Conservation (phyloP, 176 grass and related monocot genomes). For the Cenchrus purpureus region DNA sequence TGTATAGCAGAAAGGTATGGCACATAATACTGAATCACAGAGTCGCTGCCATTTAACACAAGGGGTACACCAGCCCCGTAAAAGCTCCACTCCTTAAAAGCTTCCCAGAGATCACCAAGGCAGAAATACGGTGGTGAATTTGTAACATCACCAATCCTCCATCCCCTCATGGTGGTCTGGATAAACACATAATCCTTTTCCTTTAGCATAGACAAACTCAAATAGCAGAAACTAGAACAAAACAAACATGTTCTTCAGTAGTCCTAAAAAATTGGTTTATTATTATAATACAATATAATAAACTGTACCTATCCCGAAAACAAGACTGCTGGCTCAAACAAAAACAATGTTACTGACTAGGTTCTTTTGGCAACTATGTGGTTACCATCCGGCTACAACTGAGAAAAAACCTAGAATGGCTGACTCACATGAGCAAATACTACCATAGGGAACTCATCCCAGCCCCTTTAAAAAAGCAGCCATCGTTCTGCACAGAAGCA, state of each 20-base stretch:
- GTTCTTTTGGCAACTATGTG: neutral
- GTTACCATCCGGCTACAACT: neutral
- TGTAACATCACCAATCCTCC: slow-evolving; percentile 52
- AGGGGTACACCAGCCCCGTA: slow-evolving; percentile 88
- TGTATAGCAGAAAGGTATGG: slow-evolving; percentile 93
- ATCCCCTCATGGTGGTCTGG: slow-evolving; percentile 60
- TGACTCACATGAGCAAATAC: slow-evolving; percentile 2
- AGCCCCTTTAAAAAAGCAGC: neutral
- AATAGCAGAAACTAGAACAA: neutral
- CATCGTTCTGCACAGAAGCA: neutral
- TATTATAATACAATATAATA: neutral
- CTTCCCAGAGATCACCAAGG: slow-evolving; percentile 87
- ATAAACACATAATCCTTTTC: slow-evolving; percentile 1
- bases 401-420: neutral
- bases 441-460: slow-evolving; percentile 2
- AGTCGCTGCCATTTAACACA: slow-evolving; percentile 70
- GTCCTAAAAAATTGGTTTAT: neutral
- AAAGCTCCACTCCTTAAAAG: slow-evolving; percentile 89
- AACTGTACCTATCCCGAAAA: neutral
- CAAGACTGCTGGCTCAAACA: neutral
- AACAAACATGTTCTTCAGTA: neutral
- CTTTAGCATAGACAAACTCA: neutral
- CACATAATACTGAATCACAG: slow-evolving; percentile 89
- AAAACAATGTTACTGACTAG: slow-evolving; percentile 4
- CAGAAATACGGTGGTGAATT: slow-evolving; percentile 51